Base-by-base conservation (phyloP, 2,329 filamentous ascomycete species). In the Penicillium freii region DNA sequence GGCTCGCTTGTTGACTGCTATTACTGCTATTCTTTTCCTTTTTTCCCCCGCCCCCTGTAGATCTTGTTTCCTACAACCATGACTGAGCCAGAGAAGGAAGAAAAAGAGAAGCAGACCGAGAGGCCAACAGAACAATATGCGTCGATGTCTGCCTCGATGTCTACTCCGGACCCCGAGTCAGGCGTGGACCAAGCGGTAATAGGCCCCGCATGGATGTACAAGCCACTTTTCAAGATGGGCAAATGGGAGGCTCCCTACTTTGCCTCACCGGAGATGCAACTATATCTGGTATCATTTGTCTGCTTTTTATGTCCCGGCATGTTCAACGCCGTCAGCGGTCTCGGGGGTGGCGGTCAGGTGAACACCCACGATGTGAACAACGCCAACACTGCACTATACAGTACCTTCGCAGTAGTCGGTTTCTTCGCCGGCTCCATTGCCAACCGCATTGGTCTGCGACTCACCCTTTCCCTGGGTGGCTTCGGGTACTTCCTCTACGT, bases 301-400 rank as follows among this genome's bases (percentile, higher is more conserved):
- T 89, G 86, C 71, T 89, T 90, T 78, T 71, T 89, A 60, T 90
- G 87, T 70, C 87, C 87, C 0, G 87, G 87, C 66, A 88, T 89
- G 85, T 89, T 84, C 78, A 89, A 89, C 68, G 85, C 87, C 21
- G 76, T 89, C 57, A 78, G 77, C 59, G 87, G 87, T 59, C 77
- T 89, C 36, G 87, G 87, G 57, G 87, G 85, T 57, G 86, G 79
- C 70, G 87, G 86, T 47, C 82, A 83, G 66, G 71, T 85, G 60
- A 77, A 86, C 68, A 61, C 76, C 9, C 81, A 78, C 25, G 86
- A 83, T 56, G 80, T 84, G 65, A 87, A 88, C 71, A 82, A 87
- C 65, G 85, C 88, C 67, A 88, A 85, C 71, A 86, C 85, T 5
- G 88, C 88, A 23, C 76, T 92, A 50, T 90, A 91, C 77, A 85